These are phyloP conservation scores for Lizonia empirigonia DNA, from an alignment of 2,329 filamentous ascomycete species.

Conservation along the genomic window DNA sequence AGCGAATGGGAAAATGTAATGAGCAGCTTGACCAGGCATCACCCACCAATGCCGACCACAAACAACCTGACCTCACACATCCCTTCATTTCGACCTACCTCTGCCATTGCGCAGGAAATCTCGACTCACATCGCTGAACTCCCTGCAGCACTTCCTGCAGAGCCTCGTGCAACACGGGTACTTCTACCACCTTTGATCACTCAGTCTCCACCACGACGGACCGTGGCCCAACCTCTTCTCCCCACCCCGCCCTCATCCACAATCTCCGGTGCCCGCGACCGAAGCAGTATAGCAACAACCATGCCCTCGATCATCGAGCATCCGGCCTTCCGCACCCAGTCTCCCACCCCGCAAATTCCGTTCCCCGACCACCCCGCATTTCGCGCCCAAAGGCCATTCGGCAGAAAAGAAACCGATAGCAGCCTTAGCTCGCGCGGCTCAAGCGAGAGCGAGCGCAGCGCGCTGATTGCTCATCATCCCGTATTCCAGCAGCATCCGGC, in stretches of 20 bases:
- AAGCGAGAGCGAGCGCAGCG: slow-evolving; percentile 5
- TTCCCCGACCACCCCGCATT: slow-evolving; percentile 20
- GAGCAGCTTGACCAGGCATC: slow-evolving; percentile 34
- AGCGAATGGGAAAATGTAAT: slow-evolving; percentile 48
- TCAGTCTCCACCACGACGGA: slow-evolving; percentile 27
- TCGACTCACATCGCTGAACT: slow-evolving; percentile 29
- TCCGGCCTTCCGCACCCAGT: slow-evolving; percentile 17
- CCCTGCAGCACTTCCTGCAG: slow-evolving; percentile 14
- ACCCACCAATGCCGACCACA: slow-evolving; percentile 21
- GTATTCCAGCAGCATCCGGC: slow-evolving; percentile 40
- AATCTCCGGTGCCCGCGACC: slow-evolving; percentile 30
- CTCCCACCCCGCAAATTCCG: slow-evolving; percentile 15
- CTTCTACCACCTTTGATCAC: slow-evolving; percentile 20
- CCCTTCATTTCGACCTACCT: slow-evolving; percentile 30
- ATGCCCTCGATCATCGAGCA: slow-evolving; percentile 43
- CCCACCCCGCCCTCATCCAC: slow-evolving; percentile 40
- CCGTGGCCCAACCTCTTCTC: slow-evolving; percentile 38
- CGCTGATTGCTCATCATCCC: slow-evolving; percentile 14
- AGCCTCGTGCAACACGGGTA: slow-evolving; percentile 4
- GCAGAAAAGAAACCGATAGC: slow-evolving; percentile 1
- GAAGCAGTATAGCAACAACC: slow-evolving; percentile 34
- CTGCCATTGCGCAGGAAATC: slow-evolving; percentile 27
- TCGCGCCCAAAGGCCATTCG: background rate
- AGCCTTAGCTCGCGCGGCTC: slow-evolving; percentile 10
- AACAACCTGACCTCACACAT: slow-evolving; percentile 42